These are phyloP conservation scores for Handroanthus guayacan DNA, from an alignment of 257 asterid species.

Conservation along the genomic window DNA sequence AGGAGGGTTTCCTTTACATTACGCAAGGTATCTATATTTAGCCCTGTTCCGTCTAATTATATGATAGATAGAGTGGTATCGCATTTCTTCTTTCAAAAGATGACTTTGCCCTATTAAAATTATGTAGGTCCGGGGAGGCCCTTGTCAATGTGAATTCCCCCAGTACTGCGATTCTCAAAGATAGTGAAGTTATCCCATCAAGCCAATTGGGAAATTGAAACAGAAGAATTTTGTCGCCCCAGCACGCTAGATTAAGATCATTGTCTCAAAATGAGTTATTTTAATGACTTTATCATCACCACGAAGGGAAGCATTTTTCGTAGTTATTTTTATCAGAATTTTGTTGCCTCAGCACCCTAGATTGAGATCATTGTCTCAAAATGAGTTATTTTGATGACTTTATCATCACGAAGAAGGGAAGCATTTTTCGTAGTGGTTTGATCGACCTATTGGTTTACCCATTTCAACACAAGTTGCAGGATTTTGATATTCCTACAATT, in stretches of 20 bases:
- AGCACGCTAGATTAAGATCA: not conserved
- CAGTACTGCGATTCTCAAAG: conserved; percentile 86
- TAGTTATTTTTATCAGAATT: not conserved
- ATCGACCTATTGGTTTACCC: not conserved
- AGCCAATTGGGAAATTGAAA: not conserved
- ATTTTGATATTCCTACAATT: not conserved
- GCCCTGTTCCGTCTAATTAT: not conserved
- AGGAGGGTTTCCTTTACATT: conserved; percentile 94
- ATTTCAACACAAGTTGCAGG: not conserved
- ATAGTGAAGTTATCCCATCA: conserved; percentile 10
- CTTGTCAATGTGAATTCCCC: conserved; percentile 71
- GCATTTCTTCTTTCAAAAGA: too few relatives aligned
- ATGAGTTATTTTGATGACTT: not conserved
- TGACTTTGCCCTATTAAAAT: not conserved
- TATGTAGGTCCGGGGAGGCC: conserved; percentile 72
- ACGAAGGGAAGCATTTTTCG: not conserved
- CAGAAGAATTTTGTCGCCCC: conserved; percentile 11
- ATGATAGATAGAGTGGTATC: not conserved
- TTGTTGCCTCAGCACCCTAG: conserved; percentile 11
- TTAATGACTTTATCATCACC: not conserved
- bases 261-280: not conserved
- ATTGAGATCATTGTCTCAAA: not conserved
- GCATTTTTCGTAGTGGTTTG: not conserved
- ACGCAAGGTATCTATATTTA: conserved; percentile 68
- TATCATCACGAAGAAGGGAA: not conserved